These are phyloP conservation scores for Phytopythium delawarense DNA, from an alignment of 352 stramenopile species.

Conservation along the genomic window DNA sequence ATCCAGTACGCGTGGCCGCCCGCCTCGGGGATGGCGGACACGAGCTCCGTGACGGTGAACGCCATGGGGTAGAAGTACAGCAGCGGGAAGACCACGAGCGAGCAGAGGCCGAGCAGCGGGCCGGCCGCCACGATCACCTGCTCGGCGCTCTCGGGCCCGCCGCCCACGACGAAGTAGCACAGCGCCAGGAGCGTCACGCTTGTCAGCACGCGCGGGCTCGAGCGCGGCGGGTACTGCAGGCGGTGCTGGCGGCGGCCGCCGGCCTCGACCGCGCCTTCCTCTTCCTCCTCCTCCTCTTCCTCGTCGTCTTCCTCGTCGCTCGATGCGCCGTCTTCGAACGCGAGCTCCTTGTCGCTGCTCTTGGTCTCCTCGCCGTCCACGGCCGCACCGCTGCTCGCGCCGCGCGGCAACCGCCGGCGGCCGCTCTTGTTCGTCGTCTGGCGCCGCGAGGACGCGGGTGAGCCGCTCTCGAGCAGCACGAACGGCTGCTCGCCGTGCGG, in stretches of 20 bases:
- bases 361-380: slow-evolving; percentile 3
- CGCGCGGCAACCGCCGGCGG: neutral
- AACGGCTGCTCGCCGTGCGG: slow-evolving; percentile 5
- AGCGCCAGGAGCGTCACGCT: slow-evolving; percentile 39
- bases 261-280: neutral
- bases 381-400: neutral
- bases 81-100: slow-evolving; percentile 33
- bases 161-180: slow-evolving; percentile 49
- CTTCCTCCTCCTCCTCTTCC: neutral
- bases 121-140: slow-evolving; percentile 38
- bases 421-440: neutral
- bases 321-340: neutral
- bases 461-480: neutral
- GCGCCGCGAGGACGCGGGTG: neutral
- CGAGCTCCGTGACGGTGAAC: slow-evolving; percentile 45
- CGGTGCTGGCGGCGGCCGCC: neutral
- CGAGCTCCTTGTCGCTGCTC: neutral
- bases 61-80: slow-evolving; percentile 48
- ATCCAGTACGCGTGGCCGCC: slow-evolving; percentile 70
- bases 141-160: slow-evolving; percentile 41
- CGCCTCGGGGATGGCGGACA: slow-evolving; percentile 36
- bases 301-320: neutral
- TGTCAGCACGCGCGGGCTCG: slow-evolving; percentile 24
- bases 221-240: neutral
- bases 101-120: slow-evolving; percentile 28